These are phyloP conservation scores for Trichophyton mentagrophytes DNA, from an alignment of 2,329 filamentous ascomycete species.

Conservation along the genomic window DNA sequence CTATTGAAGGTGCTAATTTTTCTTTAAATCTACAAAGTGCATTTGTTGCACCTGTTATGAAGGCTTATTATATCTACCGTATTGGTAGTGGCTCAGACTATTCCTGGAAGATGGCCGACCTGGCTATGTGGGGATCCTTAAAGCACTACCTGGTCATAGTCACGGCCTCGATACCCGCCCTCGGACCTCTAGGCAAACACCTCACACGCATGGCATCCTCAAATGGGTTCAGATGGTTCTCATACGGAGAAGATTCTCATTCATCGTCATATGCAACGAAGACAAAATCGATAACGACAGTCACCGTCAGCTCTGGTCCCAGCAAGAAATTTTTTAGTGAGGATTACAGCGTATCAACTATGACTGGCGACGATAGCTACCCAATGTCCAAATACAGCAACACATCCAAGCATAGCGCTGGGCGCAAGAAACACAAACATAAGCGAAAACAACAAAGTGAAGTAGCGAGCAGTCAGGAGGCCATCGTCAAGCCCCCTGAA, in stretches of 20 bases:
- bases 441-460: neutral
- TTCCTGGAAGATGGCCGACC: conserved; percentile 7
- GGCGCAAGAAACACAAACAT: neutral
- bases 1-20: neutral
- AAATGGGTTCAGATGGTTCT: neutral
- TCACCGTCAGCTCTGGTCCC: neutral
- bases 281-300: neutral
- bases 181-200: conserved; percentile 5
- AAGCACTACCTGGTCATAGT: conserved; percentile 11
- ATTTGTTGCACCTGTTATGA: conserved; percentile 7
- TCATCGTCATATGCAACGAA: neutral
- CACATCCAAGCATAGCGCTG: neutral
- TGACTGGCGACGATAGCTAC: neutral
- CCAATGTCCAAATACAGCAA: neutral
- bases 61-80: conserved; percentile 6
- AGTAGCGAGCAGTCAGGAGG: neutral
- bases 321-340: neutral
- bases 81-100: conserved; percentile 6
- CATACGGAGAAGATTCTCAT: neutral
- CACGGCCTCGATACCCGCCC: conserved; percentile 8
- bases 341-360: neutral
- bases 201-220: neutral
- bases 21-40: neutral
- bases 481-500: neutral
- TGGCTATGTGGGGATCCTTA: conserved; percentile 7